Conservation (phyloP, 2,329 filamentous ascomycete genomes). For the Thelonectria olida region DNA sequence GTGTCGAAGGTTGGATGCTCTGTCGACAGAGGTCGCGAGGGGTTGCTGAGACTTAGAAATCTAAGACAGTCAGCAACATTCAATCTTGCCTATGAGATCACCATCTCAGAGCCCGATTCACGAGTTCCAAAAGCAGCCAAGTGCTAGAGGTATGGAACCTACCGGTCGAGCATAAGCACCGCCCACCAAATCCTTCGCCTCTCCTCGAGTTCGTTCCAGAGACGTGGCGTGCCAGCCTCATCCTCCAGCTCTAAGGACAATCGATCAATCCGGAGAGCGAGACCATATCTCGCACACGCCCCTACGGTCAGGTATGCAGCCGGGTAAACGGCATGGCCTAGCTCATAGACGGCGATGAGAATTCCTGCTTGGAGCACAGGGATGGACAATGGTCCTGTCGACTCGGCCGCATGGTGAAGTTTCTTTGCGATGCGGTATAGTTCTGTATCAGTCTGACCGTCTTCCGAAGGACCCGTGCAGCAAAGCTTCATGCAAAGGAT, state of each 20-base stretch:
- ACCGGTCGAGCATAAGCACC: constrained; percentile 19
- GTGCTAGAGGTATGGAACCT: neutral
- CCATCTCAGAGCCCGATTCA: no score
- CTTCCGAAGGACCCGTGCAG: neutral
- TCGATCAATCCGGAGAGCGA: constrained; percentile 20
- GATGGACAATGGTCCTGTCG: constrained; percentile 2
- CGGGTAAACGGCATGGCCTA: constrained; percentile 26
- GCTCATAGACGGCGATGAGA: constrained; percentile 24
- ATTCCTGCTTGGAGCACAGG: constrained; percentile 27
- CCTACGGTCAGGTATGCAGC: constrained; percentile 28
- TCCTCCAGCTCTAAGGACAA: constrained; percentile 4
- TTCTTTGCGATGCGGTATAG: constrained; percentile 12
- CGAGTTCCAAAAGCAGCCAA: no score
- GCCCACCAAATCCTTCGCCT: constrained; percentile 28
- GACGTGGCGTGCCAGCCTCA: neutral
- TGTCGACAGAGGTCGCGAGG: constrained; percentile 3
- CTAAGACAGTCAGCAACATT: neutral
- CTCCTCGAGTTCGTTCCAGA: constrained; percentile 27
- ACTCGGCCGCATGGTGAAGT: constrained; percentile 7
- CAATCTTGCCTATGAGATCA: no score
- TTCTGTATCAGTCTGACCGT: neutral
- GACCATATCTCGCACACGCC: constrained; percentile 21
- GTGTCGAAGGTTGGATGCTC: constrained; percentile 8
- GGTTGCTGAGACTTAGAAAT: constrained; percentile 12
- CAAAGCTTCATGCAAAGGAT: constrained; percentile 20